These are phyloP conservation scores for Fusarium sp. DNA, from an alignment of 2,329 filamentous ascomycete genomes.

Conservation along the genomic window DNA sequence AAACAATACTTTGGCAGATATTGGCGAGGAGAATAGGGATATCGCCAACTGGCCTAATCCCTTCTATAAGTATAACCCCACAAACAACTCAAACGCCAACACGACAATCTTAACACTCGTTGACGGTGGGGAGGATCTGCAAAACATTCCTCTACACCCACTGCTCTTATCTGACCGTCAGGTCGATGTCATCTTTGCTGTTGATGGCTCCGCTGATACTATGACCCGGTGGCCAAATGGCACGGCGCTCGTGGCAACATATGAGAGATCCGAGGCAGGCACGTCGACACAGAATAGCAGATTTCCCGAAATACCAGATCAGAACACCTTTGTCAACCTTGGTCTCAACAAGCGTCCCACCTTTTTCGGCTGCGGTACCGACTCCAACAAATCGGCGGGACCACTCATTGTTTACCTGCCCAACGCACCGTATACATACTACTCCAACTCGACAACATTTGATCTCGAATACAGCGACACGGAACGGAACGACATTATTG, in stretches of 20 bases:
- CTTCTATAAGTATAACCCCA: constrained; percentile 74
- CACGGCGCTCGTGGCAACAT: constrained; percentile 78
- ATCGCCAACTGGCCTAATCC: constrained; percentile 84
- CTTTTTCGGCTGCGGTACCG: constrained; percentile 80
- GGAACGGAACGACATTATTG: constrained; percentile 78
- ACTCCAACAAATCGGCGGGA: constrained; percentile 41
- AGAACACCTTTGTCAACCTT: constrained; percentile 82
- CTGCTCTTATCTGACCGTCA: constrained; percentile 78
- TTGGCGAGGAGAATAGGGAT: constrained; percentile 73
- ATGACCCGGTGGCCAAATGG: constrained; percentile 79
- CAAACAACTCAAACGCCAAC: constrained; percentile 67
- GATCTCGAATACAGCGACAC: constrained; percentile 69
- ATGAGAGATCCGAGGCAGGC: constrained; percentile 70
- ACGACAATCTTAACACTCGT: constrained; percentile 73
- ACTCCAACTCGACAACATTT: constrained; percentile 81
- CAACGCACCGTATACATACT: constrained; percentile 78
- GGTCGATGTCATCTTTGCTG: constrained; percentile 84
- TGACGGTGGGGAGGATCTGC: constrained; percentile 80
- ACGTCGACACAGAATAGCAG: constrained; percentile 71
- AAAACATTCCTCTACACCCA: constrained; percentile 84
- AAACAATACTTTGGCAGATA: constrained; percentile 60
- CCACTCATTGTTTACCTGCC: constrained; percentile 86
- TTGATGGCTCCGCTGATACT: constrained; percentile 83
- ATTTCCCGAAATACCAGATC: constrained; percentile 79
- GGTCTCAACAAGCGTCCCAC: constrained; percentile 79